phyloP scores from a whole-genome alignment of 305 asterid species.

The Fraxinus baroniana region DNA sequence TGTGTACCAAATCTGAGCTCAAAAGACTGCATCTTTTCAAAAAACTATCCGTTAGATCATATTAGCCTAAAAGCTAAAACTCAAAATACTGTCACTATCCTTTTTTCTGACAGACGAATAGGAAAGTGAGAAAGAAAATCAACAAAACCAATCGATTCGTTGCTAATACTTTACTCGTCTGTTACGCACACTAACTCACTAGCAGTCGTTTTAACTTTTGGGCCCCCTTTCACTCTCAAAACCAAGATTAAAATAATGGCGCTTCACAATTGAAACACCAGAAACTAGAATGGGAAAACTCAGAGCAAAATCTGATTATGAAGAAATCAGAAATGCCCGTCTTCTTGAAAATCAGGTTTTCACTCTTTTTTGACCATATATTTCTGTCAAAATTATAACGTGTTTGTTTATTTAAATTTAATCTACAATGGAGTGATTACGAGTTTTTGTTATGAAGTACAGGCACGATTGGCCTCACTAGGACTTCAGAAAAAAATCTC shows the following conservation, averaged over 20 bases:
- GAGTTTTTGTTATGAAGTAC: constrained; percentile 1
- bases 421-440: background rate
- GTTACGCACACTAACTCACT: background rate
- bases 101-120: background rate
- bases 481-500: constrained; percentile 57
- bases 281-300: constrained; percentile 44
- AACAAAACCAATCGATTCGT: background rate
- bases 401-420: background rate
- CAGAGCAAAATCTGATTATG: constrained; percentile 53
- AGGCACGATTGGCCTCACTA: constrained; percentile 64
- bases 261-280: background rate
- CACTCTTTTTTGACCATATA: background rate
- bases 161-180: background rate
- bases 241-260: background rate
- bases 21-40: background rate
- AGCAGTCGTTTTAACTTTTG: background rate
- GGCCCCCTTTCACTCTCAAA: background rate
- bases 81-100: background rate
- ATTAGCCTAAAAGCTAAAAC: background rate
- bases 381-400: background rate
- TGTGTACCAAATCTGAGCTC: background rate
- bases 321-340: constrained; percentile 60
- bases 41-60: background rate
- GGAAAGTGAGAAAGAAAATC: background rate
- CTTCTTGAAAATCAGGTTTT: constrained; percentile 69